Evolutionary conservation across 305 asterid species (phyloP).

Genomic region (Fraxinus greggii): DNA sequence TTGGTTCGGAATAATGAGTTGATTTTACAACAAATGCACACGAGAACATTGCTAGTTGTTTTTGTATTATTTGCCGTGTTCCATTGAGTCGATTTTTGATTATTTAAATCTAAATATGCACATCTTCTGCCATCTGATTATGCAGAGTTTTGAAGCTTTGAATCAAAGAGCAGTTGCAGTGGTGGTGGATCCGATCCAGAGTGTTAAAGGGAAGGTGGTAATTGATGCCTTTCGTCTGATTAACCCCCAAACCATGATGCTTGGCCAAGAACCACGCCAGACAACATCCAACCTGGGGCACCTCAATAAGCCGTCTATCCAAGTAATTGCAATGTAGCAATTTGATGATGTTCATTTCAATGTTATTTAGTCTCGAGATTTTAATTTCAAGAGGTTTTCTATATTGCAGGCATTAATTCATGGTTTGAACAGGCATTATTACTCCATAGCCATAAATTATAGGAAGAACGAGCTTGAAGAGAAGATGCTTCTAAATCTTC

Average conservation of each 20-base stretch:
- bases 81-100: not conserved
- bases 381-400: slow-evolving; percentile 23
- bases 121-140: slow-evolving; percentile 10
- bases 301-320: slow-evolving; percentile 36
- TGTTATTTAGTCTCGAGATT: not conserved
- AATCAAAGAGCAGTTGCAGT: slow-evolving; percentile 98
- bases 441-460: slow-evolving; percentile 92
- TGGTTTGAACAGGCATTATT: slow-evolving; percentile 92
- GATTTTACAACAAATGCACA: not conserved
- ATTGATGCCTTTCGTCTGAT: slow-evolving; percentile 93
- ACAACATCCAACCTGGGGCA: slow-evolving; percentile 41
- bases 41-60: not conserved
- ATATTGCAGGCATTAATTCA: slow-evolving; percentile 82
- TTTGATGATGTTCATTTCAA: not conserved
- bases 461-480: slow-evolving; percentile 97
- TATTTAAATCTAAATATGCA: not conserved
- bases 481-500: slow-evolving; percentile 95
- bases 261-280: slow-evolving; percentile 38
- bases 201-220: slow-evolving; percentile 98
- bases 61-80: not conserved
- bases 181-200: slow-evolving; percentile 97
- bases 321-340: slow-evolving; percentile 14
- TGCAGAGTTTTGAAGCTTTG: slow-evolving; percentile 97
- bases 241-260: slow-evolving; percentile 63
- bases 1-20: not conserved